A percentile compares a stretch with the other conserved stretches of the same genome.
Conservation (phyloP, 495 filamentous ascomycete species). For the Pyrenula aspistea region DNA sequence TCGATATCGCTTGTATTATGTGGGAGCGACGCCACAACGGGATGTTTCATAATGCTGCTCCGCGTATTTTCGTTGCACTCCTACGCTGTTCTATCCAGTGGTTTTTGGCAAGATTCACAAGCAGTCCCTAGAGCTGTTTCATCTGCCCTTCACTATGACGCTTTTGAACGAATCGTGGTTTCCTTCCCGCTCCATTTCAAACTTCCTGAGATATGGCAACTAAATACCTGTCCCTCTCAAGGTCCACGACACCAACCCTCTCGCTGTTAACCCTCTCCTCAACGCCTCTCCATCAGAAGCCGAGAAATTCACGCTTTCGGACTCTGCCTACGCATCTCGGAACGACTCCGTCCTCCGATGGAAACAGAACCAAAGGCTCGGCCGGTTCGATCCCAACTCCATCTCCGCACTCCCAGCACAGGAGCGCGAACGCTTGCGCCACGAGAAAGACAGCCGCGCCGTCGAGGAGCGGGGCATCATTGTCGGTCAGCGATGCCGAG, state of each 20-base stretch:
- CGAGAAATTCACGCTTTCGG: constrained; percentile 75
- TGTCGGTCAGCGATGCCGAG: not conserved
- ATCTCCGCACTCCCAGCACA: not conserved
- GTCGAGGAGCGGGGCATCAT: not conserved
- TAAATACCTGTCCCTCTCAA: not conserved
- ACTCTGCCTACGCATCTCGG: constrained; percentile 69
- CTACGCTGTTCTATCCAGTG: too few species aligned
- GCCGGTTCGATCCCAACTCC: constrained; percentile 75
- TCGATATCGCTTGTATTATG: constrained; percentile 2
- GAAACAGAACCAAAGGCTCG: constrained; percentile 85
- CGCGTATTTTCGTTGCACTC: too few species aligned
- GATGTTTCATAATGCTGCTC: not conserved
- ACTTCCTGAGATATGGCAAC: too few species aligned
- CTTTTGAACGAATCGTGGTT: too few species aligned
- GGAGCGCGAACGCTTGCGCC: not conserved
- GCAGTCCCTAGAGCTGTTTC: too few species aligned
- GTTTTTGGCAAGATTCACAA: too few species aligned
- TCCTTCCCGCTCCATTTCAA: too few species aligned
- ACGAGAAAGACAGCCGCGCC: not conserved
- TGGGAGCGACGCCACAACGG: not conserved
- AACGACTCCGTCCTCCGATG: constrained; percentile 80
- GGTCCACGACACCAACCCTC: constrained; percentile 72
- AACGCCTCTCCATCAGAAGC: constrained; percentile 60
- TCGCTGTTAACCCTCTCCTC: constrained; percentile 58
- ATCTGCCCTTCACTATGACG: too few species aligned